Evolutionary conservation across 805 yeast species (phyloP), one percentile per base, ranked within the genome.

Genomic region (Metschnikowia rubicola): DNA sequence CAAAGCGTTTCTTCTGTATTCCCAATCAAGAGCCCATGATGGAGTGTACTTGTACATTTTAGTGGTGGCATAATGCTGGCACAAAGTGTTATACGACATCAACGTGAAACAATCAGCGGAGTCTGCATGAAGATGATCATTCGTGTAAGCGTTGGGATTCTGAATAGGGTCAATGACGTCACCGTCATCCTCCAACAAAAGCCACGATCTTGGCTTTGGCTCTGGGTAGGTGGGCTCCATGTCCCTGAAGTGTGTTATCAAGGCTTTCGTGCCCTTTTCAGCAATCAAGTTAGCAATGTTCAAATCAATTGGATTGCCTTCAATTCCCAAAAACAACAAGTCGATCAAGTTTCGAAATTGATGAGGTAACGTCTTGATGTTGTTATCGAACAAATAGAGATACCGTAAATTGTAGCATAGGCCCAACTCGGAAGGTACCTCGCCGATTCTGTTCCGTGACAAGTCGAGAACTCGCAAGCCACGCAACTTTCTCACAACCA

Each of bases 21-120:
- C 86, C 98, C 98, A 92, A 44, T 83, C 81, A 52, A 94, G 77
- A 2, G 98, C 99, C 98, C 99, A 94, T 2, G 96, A 81, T 19
- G 98, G 98, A 1, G 98, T 90, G 63, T 88, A 92, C 59, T 87
- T 92, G 67, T 88, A 94, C 85, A 92, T 77, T 63, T 83, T 86
- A 17, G 94, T 79, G 3, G 97, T 89, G 2, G 98, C 97, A 70
- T 92, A 92, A 64, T 87, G 94, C 64, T 92, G 98, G 66, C 99
- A 94, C 63, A 94, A 74, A 2, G 95, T 88, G 69, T 94, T 94
- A 71, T 90, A 92, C 34, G 90, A 82, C 78, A 89, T 76, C 39
- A 91, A 70, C 0, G 96, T 85, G 65, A 94, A 90, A 5, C 78
- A 61, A 40, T 67, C 71, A 6, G 47, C 30, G 3, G 48, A 37